A percentile compares a stretch with the other conserved stretches of the same genome.
Conservation (phyloP, 345 rosid genomes). For the Boechera retrofracta region DNA sequence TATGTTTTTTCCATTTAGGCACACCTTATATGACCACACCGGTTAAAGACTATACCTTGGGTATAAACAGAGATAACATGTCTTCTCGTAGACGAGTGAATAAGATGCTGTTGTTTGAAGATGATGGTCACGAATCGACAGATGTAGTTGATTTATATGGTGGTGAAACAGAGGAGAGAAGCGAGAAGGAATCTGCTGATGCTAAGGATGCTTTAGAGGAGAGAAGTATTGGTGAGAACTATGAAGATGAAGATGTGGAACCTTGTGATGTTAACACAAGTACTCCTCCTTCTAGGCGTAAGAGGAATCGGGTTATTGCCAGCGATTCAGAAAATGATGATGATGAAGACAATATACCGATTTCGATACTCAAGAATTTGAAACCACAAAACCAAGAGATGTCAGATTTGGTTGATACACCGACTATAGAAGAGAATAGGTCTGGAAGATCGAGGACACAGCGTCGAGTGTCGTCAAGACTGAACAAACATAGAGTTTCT, state of each 20-base stretch:
- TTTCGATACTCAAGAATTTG: slow-evolving; percentile 52
- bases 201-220: slow-evolving; percentile 16
- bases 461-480: slow-evolving; percentile 53
- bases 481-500: slow-evolving; percentile 37
- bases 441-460: slow-evolving; percentile 30
- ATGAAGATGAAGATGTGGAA: slow-evolving; percentile 49
- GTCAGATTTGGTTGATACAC: slow-evolving; percentile 14
- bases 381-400: slow-evolving; percentile 34
- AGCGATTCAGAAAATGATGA: slow-evolving; percentile 68
- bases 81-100: slow-evolving; percentile 39
- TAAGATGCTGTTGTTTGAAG: slow-evolving; percentile 56
- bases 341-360: slow-evolving; percentile 57
- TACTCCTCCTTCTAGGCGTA: slow-evolving; percentile 40
- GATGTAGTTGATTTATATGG: slow-evolving; percentile 55
- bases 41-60: slow-evolving; percentile 29
- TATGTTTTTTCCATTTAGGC: slow-evolving; percentile 38
- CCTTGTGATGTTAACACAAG: slow-evolving; percentile 20
- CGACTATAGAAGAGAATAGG: background rate
- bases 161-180: slow-evolving; percentile 62
- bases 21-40: slow-evolving; percentile 46
- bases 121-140: slow-evolving; percentile 39
- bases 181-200: slow-evolving; percentile 33
- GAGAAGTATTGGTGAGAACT: slow-evolving; percentile 37
- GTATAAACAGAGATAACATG: slow-evolving; percentile 36
- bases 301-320: slow-evolving; percentile 64